Evolutionary conservation across 2,329 filamentous ascomycete genomes (phyloP).

Genomic region (Calycina marina): DNA sequence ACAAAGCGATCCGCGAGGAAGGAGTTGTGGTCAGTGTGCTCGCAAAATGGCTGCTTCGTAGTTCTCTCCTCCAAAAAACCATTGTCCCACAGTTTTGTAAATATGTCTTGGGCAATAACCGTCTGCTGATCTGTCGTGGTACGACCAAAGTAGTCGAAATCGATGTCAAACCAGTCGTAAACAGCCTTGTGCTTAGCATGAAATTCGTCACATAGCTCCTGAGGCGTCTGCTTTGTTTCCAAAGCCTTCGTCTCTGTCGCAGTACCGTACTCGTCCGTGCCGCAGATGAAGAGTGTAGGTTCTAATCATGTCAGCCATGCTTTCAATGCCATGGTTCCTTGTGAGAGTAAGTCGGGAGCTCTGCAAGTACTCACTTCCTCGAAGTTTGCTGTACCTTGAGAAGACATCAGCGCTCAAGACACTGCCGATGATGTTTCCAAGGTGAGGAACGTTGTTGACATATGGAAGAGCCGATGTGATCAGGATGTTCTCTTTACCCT

Average conservation of each 20-base stretch:
- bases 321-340: too few relatives aligned
- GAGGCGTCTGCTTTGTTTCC: conserved; percentile 69
- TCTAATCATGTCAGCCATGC: too few relatives aligned
- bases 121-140: conserved; percentile 84
- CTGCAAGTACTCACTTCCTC: too few relatives aligned
- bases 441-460: conserved; percentile 64
- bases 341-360: too few relatives aligned
- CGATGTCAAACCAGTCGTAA: conserved; percentile 93
- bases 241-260: conserved; percentile 93
- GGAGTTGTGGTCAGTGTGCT: conserved; percentile 42
- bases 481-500: conserved; percentile 73
- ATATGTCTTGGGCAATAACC: conserved; percentile 84
- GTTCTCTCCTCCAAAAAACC: conserved; percentile 77
- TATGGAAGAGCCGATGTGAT: conserved; percentile 89
- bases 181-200: conserved; percentile 79
- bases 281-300: conserved; percentile 77
- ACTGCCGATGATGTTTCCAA: conserved; percentile 79
- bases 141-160: conserved; percentile 87
- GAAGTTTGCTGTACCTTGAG: conserved; percentile 64
- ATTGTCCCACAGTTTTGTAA: conserved; percentile 74
- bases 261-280: conserved; percentile 88
- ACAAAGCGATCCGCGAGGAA: conserved; percentile 82
- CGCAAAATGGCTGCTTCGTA: conserved; percentile 83
- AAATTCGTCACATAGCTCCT: conserved; percentile 84
- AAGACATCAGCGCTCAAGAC: conserved; percentile 85